Base-by-base conservation (phyloP, 75 land plant genomes). In the Chamaecyparis obtusa region DNA sequence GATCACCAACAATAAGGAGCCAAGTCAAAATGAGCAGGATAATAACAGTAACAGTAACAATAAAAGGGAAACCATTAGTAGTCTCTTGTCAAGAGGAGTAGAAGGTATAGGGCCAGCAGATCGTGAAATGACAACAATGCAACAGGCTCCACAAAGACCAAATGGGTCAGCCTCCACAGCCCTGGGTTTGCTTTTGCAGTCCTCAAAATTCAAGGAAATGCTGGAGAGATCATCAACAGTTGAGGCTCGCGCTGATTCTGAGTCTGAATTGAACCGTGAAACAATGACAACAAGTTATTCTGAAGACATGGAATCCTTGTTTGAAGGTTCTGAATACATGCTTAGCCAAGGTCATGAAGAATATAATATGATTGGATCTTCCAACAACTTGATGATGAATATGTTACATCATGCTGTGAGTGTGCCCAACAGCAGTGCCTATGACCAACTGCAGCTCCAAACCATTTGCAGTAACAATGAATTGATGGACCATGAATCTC, bases 171-270 rank as follows among this genome's bases (percentile, higher is more conserved):
- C 89, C 0, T 94, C 94, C 2, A 76, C 95, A 10, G 94, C 94
- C 10, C 85, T 94, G 21, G 91, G 92, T 49, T 86, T 94, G 76
- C 87, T 94, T 13, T 84, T 93, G 5, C 92, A 91, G 35, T 94
- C 95, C 0, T 87, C 94, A 9, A 92, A 93, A 57, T 91, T 91
- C 87, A 92, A 89, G 79, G 88, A 91, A 84, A 92, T 94, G 94
- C 44, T 89, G 16, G 95, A 94, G 85, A 90, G 87, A 72, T 83
- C 94, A 9, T 84, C 91, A 3, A 37, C 49, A 8, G 83, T 86
- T 9, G 91, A 33, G 85, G 33, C 44, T 3, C 19, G 24, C 5
- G 85, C 39, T 3, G 24, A 32, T 9, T 81, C 84, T 83, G 46
- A 43, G 64, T 72, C 57, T 43, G 64, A 44, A 36, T 5, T 21